Conservation (phyloP, 2,329 filamentous ascomycete genomes). For the Macrophomina phaseolina region DNA sequence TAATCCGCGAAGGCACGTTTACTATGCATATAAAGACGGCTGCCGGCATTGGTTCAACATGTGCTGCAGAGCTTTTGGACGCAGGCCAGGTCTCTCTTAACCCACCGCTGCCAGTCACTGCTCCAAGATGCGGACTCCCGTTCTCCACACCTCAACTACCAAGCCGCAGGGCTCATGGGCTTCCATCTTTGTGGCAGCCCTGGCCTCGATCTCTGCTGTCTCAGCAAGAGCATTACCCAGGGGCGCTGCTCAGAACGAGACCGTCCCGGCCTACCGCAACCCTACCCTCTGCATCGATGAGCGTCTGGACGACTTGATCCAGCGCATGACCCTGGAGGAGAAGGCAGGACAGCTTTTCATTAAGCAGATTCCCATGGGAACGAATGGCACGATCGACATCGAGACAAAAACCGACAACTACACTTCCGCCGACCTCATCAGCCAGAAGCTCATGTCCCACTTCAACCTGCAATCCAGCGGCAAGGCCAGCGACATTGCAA, state of each 20-base stretch:
- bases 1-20: neutral
- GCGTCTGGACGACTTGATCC: constrained; percentile 54
- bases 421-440: constrained; percentile 33
- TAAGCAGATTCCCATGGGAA: constrained; percentile 40
- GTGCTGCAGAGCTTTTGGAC: neutral
- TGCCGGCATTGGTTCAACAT: no score
- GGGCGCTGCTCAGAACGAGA: constrained; percentile 25
- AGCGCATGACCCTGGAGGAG: constrained; percentile 56
- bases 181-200: neutral
- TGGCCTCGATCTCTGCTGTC: constrained; percentile 1
- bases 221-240: neutral
- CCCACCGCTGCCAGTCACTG: neutral
- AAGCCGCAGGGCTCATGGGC: constrained; percentile 3
- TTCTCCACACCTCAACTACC: neutral
- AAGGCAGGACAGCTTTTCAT: constrained; percentile 59
- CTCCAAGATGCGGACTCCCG: neutral
- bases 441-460: constrained; percentile 50
- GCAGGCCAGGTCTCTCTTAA: neutral
- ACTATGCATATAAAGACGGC: neutral
- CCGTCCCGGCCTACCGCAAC: constrained; percentile 42
- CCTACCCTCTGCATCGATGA: constrained; percentile 50
- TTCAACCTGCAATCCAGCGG: constrained; percentile 52
- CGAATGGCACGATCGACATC: constrained; percentile 40
- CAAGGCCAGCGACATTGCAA: constrained; percentile 50
- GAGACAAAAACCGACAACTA: constrained; percentile 37